Conservation (phyloP, 305 asterid species). For the Nicotiana rustica region DNA sequence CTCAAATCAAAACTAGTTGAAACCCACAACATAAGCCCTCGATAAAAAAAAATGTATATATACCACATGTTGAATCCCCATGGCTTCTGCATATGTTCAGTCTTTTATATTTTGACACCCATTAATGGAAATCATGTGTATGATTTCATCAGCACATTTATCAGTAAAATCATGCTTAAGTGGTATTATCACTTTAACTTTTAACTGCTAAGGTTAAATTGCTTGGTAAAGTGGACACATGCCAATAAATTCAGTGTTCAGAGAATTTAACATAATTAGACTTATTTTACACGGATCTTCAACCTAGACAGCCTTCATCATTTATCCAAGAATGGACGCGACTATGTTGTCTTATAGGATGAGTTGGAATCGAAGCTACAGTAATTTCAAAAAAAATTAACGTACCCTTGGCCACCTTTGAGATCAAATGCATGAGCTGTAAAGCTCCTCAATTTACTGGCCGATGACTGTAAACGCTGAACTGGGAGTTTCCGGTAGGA, state of each 20-base stretch:
- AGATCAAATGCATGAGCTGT: constrained; percentile 53
- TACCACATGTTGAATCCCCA: no score
- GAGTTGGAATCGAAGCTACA: background rate
- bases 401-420: constrained; percentile 74
- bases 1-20: background rate
- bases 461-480: constrained; percentile 37
- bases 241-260: background rate
- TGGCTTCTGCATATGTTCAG: no score
- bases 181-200: no score
- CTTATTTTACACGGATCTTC: background rate
- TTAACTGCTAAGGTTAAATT: no score
- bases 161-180: no score
- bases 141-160: no score
- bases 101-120: no score
- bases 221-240: background rate
- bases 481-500: constrained; percentile 43
- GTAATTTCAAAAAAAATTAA: background rate
- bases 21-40: background rate
- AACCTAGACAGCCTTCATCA: background rate
- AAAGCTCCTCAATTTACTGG: constrained; percentile 44
- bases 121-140: no score
- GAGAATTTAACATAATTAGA: background rate
- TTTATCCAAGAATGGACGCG: background rate
- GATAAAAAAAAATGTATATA: no score
- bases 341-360: background rate